phyloP scores from a whole-genome alignment of 1,139 yeast genomes.

The Citeromyces siamensis region DNA sequence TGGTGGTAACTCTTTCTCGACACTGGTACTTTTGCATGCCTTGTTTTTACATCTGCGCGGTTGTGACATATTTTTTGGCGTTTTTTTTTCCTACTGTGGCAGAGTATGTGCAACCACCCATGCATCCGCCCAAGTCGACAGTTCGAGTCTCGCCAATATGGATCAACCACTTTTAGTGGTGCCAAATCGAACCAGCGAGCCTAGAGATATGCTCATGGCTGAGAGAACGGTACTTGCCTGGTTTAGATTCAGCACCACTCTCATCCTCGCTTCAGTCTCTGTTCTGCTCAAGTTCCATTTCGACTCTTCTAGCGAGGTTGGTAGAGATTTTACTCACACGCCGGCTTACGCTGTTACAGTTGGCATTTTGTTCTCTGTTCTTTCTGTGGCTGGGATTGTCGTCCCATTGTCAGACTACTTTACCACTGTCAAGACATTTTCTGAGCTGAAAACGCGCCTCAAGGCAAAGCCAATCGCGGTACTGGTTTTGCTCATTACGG shows the following conservation, averaged over 20 bases:
- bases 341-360: not conserved
- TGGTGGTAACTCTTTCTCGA: constrained; percentile 34
- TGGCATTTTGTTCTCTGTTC: not conserved
- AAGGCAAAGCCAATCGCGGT: not conserved
- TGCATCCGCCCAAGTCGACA: not conserved
- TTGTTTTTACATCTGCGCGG: constrained; percentile 14
- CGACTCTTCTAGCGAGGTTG: constrained; percentile 8
- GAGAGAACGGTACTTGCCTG: constrained; percentile 47
- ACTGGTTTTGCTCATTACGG: not conserved
- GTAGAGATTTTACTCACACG: not conserved
- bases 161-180: constrained; percentile 14
- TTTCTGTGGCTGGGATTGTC: not conserved
- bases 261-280: constrained; percentile 39
- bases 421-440: not conserved
- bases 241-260: constrained; percentile 34
- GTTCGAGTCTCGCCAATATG: not conserved
- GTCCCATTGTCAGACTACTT: not conserved
- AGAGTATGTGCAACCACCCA: not conserved
- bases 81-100: not conserved
- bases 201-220: constrained; percentile 49
- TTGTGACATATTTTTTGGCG: not conserved
- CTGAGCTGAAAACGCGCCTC: not conserved
- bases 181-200: constrained; percentile 37
- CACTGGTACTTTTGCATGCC: constrained; percentile 33
- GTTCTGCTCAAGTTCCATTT: constrained; percentile 37